Evolutionary conservation across 1,284 basidiomycete genomes (phyloP).

Genomic region (Trichosporon sp.): DNA sequence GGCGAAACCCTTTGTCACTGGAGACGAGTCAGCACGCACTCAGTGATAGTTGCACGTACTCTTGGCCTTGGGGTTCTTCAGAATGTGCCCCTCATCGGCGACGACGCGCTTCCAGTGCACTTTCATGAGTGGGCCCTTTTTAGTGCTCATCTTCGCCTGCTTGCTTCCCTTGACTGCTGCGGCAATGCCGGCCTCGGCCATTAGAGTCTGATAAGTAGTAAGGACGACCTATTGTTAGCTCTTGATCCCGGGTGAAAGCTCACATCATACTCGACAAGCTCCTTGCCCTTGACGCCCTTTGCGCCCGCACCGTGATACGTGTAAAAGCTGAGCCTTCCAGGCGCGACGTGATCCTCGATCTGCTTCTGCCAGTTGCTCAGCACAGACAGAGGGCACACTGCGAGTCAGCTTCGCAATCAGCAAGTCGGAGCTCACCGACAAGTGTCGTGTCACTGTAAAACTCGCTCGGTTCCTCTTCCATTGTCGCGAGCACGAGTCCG

Average conservation of each 20-base stretch:
- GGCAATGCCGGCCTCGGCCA: constrained; percentile 35
- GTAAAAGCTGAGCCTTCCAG: constrained; percentile 63
- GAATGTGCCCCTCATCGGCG: constrained; percentile 82
- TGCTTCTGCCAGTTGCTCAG: constrained; percentile 91
- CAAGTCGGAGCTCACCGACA: constrained; percentile 64
- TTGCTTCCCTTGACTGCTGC: constrained; percentile 41
- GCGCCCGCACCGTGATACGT: constrained; percentile 67
- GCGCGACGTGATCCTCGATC: constrained; percentile 72
- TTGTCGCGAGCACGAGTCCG: constrained; percentile 73
- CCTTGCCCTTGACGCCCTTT: constrained; percentile 64
- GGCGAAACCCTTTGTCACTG: constrained; percentile 69
- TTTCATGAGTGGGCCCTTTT: constrained; percentile 64
- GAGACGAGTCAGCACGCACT: constrained; percentile 19
- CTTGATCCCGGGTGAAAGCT: constrained; percentile 15
- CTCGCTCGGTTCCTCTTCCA: constrained; percentile 62
- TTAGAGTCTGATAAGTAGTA: constrained; percentile 77
- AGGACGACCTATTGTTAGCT: constrained; percentile 64
- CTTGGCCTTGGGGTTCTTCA: constrained; percentile 82
- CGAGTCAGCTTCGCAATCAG: constrained; percentile 8
- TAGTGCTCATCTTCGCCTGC: constrained; percentile 30
- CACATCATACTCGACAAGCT: constrained; percentile 68
- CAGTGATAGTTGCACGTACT: constrained; percentile 48
- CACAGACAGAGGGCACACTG: constrained; percentile 83
- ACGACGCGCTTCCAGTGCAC: constrained; percentile 84
- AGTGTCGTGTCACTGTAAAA: constrained; percentile 70